Percentiles rank a stretch among this genome's conserved stretches.
These are phyloP conservation scores for Ceratobasidium theobromae DNA, from an alignment of 1,284 basidiomycete species.

Conservation along the genomic window DNA sequence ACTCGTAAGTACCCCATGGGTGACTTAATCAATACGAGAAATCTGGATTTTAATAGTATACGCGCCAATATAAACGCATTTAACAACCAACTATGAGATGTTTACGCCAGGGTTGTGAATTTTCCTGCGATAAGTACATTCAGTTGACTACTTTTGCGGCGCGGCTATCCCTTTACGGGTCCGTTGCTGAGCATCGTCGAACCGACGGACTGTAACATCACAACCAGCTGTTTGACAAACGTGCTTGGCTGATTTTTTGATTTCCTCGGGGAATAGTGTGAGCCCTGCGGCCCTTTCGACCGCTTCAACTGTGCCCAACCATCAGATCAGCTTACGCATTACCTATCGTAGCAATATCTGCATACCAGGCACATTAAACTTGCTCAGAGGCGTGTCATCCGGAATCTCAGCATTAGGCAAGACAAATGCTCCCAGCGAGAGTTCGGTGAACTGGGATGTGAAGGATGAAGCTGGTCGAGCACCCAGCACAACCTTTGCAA, in stretches of 20 bases:
- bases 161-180: constrained; percentile 56
- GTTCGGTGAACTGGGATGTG: constrained; percentile 69
- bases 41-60: constrained; percentile 8
- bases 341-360: constrained; percentile 14
- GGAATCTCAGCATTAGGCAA: constrained; percentile 89
- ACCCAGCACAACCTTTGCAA: constrained; percentile 92
- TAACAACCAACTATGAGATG: not conserved
- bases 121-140: not conserved
- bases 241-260: constrained; percentile 80
- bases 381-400: constrained; percentile 75
- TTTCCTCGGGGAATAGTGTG: constrained; percentile 79
- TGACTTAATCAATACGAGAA: not conserved
- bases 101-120: too few species aligned
- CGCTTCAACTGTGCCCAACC: constrained; percentile 63
- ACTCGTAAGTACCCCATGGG: constrained; percentile 79
- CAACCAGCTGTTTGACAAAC: constrained; percentile 88
- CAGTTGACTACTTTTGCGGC: constrained; percentile 42
- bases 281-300: constrained; percentile 93
- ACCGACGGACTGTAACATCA: constrained; percentile 78
- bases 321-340: not conserved
- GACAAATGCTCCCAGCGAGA: constrained; percentile 90
- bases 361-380: constrained; percentile 79
- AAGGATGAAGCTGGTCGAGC: constrained; percentile 71
- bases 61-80: constrained; percentile 25
- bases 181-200: constrained; percentile 81